Evolutionary conservation across 2,329 filamentous ascomycete genomes (phyloP).

Genomic region (Botrytis galanthina): DNA sequence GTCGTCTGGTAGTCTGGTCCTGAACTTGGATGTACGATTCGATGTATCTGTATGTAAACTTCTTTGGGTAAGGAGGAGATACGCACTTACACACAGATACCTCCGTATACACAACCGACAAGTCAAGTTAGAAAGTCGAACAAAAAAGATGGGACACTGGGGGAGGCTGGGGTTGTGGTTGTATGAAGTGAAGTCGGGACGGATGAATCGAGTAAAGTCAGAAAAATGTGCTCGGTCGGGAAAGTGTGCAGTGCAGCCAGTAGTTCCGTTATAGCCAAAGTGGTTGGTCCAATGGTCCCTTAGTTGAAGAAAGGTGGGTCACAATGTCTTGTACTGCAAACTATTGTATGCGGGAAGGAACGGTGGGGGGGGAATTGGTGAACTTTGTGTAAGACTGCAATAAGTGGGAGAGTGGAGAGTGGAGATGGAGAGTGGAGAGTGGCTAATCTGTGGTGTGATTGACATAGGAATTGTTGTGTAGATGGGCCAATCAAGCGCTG

Average conservation of each 20-base stretch:
- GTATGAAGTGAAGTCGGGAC: not conserved
- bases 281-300: slow-evolving; percentile 3
- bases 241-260: slow-evolving; percentile 13
- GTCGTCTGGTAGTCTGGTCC: not conserved
- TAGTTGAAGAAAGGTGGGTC: not conserved
- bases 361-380: not conserved
- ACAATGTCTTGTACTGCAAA: slow-evolving; percentile 11
- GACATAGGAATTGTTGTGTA: not conserved
- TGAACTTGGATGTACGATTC: not conserved
- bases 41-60: not conserved
- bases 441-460: not conserved
- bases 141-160: slow-evolving; percentile 12
- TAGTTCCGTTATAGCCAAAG: not conserved
- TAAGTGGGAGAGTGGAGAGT: not conserved
- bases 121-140: not conserved
- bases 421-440: not conserved
- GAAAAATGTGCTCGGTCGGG: slow-evolving; percentile 14
- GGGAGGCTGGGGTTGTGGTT: slow-evolving; percentile 15
- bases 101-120: slow-evolving; percentile 16
- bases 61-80: not conserved
- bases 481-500: not conserved
- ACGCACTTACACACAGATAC: slow-evolving; percentile 3
- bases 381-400: not conserved
- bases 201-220: not conserved
- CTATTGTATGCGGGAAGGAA: slow-evolving; percentile 18